Conservation (phyloP, 805 yeast genomes). For the Candida stauntonica region DNA sequence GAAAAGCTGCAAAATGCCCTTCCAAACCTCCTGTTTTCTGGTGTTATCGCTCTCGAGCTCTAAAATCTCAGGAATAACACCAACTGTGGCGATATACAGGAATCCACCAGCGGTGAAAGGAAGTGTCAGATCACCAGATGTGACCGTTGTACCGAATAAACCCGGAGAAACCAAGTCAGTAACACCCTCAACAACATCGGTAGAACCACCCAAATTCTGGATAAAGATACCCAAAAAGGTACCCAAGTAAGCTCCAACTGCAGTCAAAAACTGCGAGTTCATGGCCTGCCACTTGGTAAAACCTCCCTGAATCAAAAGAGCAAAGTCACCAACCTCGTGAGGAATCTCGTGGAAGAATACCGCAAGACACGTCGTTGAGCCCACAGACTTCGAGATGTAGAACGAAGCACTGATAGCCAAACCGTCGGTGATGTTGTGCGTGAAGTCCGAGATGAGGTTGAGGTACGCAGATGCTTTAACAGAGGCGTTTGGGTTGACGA, state of each 20-base stretch:
- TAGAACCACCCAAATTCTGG: conserved; percentile 34
- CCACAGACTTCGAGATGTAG: conserved; percentile 52
- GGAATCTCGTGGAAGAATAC: conserved; percentile 77
- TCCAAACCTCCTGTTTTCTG: conserved; percentile 35
- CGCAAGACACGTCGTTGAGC: conserved; percentile 66
- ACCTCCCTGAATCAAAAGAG: conserved; percentile 65
- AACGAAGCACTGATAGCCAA: conserved; percentile 70
- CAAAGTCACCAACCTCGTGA: conserved; percentile 79
- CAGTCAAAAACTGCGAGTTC: conserved; percentile 62
- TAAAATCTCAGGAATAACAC: conserved; percentile 70
- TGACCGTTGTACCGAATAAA: conserved; percentile 47
- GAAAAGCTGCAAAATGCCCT: conserved; percentile 42
- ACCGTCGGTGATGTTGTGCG: conserved; percentile 77
- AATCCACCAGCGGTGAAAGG: conserved; percentile 80
- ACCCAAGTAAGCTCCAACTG: conserved; percentile 61
- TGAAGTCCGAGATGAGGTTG: conserved; percentile 63
- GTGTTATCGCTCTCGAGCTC: conserved; percentile 36
- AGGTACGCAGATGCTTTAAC: conserved; percentile 49
- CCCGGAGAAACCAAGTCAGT: conserved; percentile 29
- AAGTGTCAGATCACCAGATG: conserved; percentile 46
- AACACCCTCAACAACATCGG: conserved; percentile 1
- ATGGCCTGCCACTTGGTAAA: conserved; percentile 62
- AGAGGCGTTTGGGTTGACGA: conserved; percentile 33
- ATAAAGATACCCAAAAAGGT: conserved; percentile 59
- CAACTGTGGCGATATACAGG: conserved; percentile 66